phyloP scores from a whole-genome alignment of 169 alveolate species.

The Besnoitia besnoiti region DNA sequence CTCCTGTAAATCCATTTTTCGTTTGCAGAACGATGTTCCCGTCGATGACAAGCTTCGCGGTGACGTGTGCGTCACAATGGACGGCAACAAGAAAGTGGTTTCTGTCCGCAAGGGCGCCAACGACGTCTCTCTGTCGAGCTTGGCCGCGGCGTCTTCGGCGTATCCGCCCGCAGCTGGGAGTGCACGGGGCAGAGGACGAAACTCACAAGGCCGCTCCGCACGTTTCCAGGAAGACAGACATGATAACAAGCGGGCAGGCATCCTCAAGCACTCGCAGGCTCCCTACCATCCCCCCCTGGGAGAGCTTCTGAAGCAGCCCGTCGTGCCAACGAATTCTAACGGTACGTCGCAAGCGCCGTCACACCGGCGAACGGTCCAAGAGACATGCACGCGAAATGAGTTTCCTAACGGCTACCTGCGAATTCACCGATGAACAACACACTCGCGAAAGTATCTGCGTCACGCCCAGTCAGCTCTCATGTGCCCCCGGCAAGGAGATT shows the following conservation, averaged over 20 bases:
- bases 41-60: background rate
- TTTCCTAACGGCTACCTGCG: too few relatives aligned
- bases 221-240: too few relatives aligned
- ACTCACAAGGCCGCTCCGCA: background rate
- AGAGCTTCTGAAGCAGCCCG: background rate
- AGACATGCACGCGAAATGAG: too few relatives aligned
- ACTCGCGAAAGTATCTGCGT: too few relatives aligned
- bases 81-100: background rate
- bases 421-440: too few relatives aligned
- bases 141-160: background rate
- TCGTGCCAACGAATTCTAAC: background rate
- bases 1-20: too few relatives aligned
- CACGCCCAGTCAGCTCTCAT: too few relatives aligned
- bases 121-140: background rate
- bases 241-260: too few relatives aligned
- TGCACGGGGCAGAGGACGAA: background rate
- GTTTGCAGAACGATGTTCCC: too few relatives aligned
- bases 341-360: too few relatives aligned
- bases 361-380: too few relatives aligned
- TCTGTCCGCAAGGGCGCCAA: background rate
- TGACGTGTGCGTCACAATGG: background rate
- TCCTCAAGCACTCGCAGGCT: background rate
- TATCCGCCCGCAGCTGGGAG: background rate
- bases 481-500: too few relatives aligned
- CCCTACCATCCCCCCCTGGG: constrained; percentile 14